These are phyloP conservation scores for Cyberlindnera petersonii DNA, from an alignment of 805 yeast genomes.

Conservation along the genomic window DNA sequence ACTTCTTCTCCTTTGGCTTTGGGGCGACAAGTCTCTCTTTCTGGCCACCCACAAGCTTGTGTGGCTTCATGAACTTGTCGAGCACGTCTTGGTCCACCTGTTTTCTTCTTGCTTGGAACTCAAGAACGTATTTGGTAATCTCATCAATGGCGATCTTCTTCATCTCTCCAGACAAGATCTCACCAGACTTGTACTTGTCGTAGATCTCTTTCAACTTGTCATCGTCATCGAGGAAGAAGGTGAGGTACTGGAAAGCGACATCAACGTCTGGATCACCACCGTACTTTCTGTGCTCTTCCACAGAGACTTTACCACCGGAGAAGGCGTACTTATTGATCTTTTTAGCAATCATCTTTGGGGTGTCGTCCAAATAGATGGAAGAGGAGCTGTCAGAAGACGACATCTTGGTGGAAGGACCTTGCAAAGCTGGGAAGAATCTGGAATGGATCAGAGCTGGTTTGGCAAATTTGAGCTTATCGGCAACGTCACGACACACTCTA, in stretches of 20 bases:
- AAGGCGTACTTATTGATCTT: constrained; percentile 95
- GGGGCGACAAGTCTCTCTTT: constrained; percentile 71
- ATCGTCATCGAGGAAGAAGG: constrained; percentile 89
- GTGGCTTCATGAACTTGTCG: constrained; percentile 76
- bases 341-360: constrained; percentile 86
- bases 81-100: constrained; percentile 58
- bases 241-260: constrained; percentile 88
- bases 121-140: constrained; percentile 72
- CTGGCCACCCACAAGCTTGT: constrained; percentile 70
- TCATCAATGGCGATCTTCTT: constrained; percentile 80
- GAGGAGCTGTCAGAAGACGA: constrained; percentile 88
- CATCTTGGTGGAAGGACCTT: constrained; percentile 96
- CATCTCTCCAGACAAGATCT: constrained; percentile 87
- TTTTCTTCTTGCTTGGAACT: constrained; percentile 76
- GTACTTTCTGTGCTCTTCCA: constrained; percentile 83
- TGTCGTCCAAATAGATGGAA: constrained; percentile 94
- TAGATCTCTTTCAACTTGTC: constrained; percentile 61
- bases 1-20: constrained; percentile 42
- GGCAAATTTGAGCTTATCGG: constrained; percentile 82
- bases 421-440: constrained; percentile 95
- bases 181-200: constrained; percentile 71
- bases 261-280: constrained; percentile 97
- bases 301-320: constrained; percentile 84
- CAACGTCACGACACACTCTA: constrained; percentile 96
- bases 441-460: constrained; percentile 93